Evolutionary conservation across 768 basidiomycete species (phyloP).

Genomic region (Mycena vitilis): DNA sequence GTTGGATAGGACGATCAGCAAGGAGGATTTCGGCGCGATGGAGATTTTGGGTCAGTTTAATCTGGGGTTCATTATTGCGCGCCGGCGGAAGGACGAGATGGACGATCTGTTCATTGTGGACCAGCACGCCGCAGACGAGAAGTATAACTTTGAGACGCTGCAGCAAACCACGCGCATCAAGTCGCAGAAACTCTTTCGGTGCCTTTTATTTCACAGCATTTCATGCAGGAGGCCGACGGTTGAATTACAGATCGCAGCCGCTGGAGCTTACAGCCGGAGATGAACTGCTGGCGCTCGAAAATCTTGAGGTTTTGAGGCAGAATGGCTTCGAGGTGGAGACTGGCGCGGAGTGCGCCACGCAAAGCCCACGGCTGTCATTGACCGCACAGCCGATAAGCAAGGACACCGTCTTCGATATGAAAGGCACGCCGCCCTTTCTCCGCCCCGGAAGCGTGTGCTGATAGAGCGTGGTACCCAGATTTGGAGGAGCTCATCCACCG

Average conservation of each 20-base stretch:
- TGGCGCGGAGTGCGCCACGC: conserved; percentile 53
- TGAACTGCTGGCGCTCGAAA: conserved; percentile 88
- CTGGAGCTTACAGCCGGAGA: conserved; percentile 91
- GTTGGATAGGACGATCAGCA: conserved; percentile 87
- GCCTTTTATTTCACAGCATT: conserved; percentile 39
- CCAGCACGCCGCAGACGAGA: conserved; percentile 98
- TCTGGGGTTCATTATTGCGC: conserved; percentile 90
- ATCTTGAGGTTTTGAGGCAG: conserved; percentile 80
- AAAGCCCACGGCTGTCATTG: conserved; percentile 66
- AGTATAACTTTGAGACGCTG: conserved; percentile 96
- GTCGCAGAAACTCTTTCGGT: conserved; percentile 88
- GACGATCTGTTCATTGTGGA: conserved; percentile 98
- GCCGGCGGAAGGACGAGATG: conserved; percentile 63
- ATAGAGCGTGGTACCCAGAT: conserved; percentile 59
- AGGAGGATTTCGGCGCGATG: conserved; percentile 88
- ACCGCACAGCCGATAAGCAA: conserved; percentile 92
- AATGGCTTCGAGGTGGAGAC: conserved; percentile 89
- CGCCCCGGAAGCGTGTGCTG: conserved; percentile 1
- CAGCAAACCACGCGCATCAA: conserved; percentile 92
- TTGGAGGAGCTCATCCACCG: conserved; percentile 93
- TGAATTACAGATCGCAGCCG: conserved; percentile 67
- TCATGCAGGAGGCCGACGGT: neutral
- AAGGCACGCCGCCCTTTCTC: conserved; percentile 62
- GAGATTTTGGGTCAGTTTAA: conserved; percentile 95
- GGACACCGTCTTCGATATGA: conserved; percentile 87